Conservation (phyloP, 257 asterid genomes). For the Solanum verrucosum region DNA sequence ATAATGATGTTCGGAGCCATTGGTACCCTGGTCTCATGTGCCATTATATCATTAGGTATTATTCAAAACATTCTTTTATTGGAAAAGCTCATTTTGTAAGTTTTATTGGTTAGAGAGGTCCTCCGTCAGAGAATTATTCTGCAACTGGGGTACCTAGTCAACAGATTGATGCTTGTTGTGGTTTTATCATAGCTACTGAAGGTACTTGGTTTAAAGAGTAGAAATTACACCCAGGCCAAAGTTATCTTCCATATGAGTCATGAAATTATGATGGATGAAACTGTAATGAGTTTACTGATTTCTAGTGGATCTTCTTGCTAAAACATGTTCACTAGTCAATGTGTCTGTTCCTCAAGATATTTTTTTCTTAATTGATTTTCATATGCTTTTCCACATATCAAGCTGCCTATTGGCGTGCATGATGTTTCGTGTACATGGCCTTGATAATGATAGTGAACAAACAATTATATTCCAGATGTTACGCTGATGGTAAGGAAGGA, state of each 20-base stretch:
- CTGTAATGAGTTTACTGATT: not conserved
- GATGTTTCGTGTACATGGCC: not conserved
- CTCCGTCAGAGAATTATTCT: not conserved
- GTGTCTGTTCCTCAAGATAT: not conserved
- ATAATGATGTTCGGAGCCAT: slow-evolving; percentile 36
- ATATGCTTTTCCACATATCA: not conserved
- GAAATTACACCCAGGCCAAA: not conserved
- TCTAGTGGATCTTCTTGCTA: not conserved
- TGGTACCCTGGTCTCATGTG: slow-evolving; percentile 32
- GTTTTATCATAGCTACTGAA: not conserved
- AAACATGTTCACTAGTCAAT: not conserved
- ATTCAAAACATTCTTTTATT: not conserved
- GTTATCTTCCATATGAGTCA: not conserved
- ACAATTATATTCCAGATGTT: not conserved
- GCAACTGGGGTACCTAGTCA: not conserved
- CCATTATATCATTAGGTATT: slow-evolving; percentile 30
- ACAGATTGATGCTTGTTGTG: not conserved
- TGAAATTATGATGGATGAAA: not conserved
- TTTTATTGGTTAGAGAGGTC: not conserved
- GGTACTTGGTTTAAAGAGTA: not conserved
- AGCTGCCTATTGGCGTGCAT: not conserved
- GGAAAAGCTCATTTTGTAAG: not conserved
- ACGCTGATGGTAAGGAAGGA: not conserved
- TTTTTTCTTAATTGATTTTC: not conserved
- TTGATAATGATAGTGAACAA: not conserved